Base-by-base conservation (phyloP, 306 rosid species). In the Oxytropis ochrocephala region DNA sequence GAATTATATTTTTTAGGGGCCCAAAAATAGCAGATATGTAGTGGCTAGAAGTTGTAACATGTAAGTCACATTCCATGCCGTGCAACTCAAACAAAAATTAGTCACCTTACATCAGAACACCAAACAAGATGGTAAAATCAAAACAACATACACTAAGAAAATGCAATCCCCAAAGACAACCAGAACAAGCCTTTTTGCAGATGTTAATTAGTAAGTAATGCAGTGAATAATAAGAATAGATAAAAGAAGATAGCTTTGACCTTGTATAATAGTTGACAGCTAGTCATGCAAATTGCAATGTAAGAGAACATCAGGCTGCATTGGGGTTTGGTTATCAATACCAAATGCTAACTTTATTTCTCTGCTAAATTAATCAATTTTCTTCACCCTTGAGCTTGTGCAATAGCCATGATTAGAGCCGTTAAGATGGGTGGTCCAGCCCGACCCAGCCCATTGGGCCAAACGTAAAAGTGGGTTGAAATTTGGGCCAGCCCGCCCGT, bases 221-320 rank as follows among this genome's bases (percentile, higher is more conserved):
- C 30, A 62, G 42, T 13, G 59, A 64, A 38, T 17, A 35, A 33
- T 11, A 53, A 53, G 29, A 53, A 35, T 14, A 4, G 29, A 73
- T 7, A 65, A n/a, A 51, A 0, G 39, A 7, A 19, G 41, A 29
- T 41, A 7, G 2, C 24, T 46, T 19, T 66, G 13, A 4, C 42
- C 32, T 74, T 74, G 79, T 57, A 53, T 19, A 30, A 53, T 12
- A 74, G 11, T 52, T 12, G 13, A 74, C 44, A 3, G 17, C 30
- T 11, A 53, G 49, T 19, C 12, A 39, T 8, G 8, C 8, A 11
- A 39, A 7, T 52, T 17, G 43, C 72, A 11, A 32, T 7, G 19
- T 7, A 52, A 53, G 8, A 8, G 21, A 48, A 8, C 19, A 50
- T 50, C 13, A 53, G 7, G 29, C 21, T 17, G 39, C 78, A 63